Base-by-base conservation (phyloP, 2,329 filamentous ascomycete genomes). In the Penicillium sp. region DNA sequence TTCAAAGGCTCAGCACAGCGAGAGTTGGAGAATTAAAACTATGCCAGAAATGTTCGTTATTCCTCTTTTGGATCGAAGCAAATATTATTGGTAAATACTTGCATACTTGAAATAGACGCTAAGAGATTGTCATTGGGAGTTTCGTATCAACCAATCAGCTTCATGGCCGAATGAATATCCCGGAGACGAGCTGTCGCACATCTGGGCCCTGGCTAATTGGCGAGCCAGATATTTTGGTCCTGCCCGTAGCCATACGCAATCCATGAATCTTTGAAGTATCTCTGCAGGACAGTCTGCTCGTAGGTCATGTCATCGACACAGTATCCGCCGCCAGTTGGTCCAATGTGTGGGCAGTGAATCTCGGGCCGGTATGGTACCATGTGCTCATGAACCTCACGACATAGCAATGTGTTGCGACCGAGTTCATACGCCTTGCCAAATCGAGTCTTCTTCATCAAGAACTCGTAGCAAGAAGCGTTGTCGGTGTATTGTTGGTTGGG, bases 271-370 rank as follows among this genome's bases (percentile, higher is more conserved):
- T 50, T 41, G 10, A 67, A 69, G 34, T 68, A 68, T 32, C 42
- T 43, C 48, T 67, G 45, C 47, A 60, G 8, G 24, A 68, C 66
- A n/a, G 64, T 60, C 21, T 62, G 42, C 16, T 29, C 34, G 22
- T 68, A 69, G 1, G 1, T 46, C 57, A 57, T 60, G 48, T 68
- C 66, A 55, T 68, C 67, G 14, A 66, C 64, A 45, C 67, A 68
- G 36, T 68, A 67, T 24, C 54, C 57, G 1, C 66, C 65, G 0
- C 67, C 65, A n/a, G 31, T 47, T 1, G 65, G 66, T 2, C 66
- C 65, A 32, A 69, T 69, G 56, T 68, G 64, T 8, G 61, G 7
- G 22, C 64, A 68, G 45, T 69, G 67, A n/a, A 62, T 52, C 3
- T 58, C 54, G 0, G 66, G 66, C 9, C 62, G 57, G 40, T 63